Evolutionary conservation across 2,329 filamentous ascomycete genomes (phyloP), one percentile per base, ranked within the genome.

Genomic region (Blastomyces gilchristii): DNA sequence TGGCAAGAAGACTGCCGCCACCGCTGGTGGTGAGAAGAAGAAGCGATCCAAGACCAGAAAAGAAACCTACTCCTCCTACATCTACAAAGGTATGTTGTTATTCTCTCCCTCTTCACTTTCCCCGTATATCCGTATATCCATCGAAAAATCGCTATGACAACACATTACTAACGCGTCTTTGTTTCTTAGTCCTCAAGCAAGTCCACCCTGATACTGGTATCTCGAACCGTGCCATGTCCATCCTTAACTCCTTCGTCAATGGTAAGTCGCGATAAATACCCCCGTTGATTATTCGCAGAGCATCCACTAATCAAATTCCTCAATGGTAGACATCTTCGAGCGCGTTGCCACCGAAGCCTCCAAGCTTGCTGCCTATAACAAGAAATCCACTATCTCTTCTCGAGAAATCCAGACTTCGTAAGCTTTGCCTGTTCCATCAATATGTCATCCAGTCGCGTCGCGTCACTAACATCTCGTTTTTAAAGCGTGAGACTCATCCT

Each of bases 31-130:
- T 69, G 94, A 97, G 74, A 97, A 97, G 91, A 99, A 99, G 90
- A 99, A 97, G 92, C 91, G 94, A 77, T 96, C 91, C 83, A 99
- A 99, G 92, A 90, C 92, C 71, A 88, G 94, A 82, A 97, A 97
- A 89, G 94, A 99, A 86, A 99, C 94, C n/a, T 99, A 99, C 85
- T 95, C 90, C 72, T 95, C 91, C 63, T 99, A 99, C 87, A 99
- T 99, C 82, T 99, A 97, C 90, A 99, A 97, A 85, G 94, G 93
- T 97, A 77, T 79, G 85, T 56, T 79, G 85, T 56, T 18, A 22
- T 37, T 34, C 5, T 8, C 12, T 28, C 9, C 34, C 39, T 37
- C 25, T 45, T 63, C 54, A 47, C 63, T 65, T 37, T 54, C n/a
- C 53, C 52, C 63, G 45, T 22, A 52, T 5, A 18, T 14, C 43